These are phyloP conservation scores for Kwoniella bestiolae DNA, from an alignment of 768 basidiomycete species.

Conservation along the genomic window DNA sequence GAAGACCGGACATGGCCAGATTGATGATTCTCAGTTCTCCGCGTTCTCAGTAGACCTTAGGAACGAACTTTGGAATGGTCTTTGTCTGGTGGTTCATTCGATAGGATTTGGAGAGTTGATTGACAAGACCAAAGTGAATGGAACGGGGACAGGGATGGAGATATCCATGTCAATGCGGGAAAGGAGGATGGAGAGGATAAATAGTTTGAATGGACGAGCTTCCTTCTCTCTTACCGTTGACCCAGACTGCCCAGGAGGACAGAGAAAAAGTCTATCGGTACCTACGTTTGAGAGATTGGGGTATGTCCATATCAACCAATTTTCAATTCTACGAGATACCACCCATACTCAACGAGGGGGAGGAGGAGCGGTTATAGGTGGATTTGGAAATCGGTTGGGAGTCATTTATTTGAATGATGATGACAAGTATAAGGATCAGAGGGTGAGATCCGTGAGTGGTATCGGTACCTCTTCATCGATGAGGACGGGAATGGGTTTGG, in stretches of 20 bases:
- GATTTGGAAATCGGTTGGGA: constrained; percentile 45
- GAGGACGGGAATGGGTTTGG: not conserved
- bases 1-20: constrained; percentile 13
- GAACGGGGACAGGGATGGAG: constrained; percentile 2
- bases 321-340: constrained; percentile 2
- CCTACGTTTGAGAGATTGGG: constrained; percentile 27
- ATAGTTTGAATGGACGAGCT: constrained; percentile 27
- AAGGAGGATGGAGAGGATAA: constrained; percentile 28
- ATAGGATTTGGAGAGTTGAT: constrained; percentile 15
- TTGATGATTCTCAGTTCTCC: constrained; percentile 43
- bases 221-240: constrained; percentile 13
- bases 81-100: constrained; percentile 24
- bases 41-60: constrained; percentile 36
- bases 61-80: constrained; percentile 37
- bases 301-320: constrained; percentile 34
- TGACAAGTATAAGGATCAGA: not conserved
- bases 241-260: not conserved
- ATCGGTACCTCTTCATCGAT: not conserved
- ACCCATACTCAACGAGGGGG: not conserved
- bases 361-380: constrained; percentile 20
- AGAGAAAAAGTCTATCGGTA: constrained; percentile 19
- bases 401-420: constrained; percentile 15
- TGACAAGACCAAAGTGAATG: not conserved
- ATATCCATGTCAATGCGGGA: constrained; percentile 33
- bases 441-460: not conserved